Base-by-base conservation (phyloP, 1,284 basidiomycete genomes). In the Sphaerobolus stellatus region DNA sequence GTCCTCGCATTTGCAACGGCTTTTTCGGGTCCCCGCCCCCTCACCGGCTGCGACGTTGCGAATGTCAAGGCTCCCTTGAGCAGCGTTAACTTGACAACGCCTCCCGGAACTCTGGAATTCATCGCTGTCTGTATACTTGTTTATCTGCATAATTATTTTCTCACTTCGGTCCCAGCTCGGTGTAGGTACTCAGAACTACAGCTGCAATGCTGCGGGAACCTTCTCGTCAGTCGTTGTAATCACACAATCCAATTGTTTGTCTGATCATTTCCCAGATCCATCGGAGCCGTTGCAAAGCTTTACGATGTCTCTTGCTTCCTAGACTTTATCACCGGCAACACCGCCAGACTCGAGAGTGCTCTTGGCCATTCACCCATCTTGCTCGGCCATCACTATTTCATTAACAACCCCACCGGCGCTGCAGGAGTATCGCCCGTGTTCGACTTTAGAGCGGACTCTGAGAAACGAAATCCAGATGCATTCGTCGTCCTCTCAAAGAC, bases 271-370 rank as follows among this genome's bases (percentile, higher is more conserved):
- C 18, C 28, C 20, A 73, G 69, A 30, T 66, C 63, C 50, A 58
- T 70, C 36, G 82, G 82, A 16, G 81, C 83, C 18, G 66, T 82
- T 25, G 82, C 80, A 1, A 74, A 78, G 56, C 66, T 87, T 5
- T 79, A 82, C 65, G 84, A 88, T 64, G 71, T 78, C 38, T 80
- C 79, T 2, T 86, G 84, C 71, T 53, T 64, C 14, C 79, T 79
- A 64, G 58, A 68, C 47, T 64, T 65, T 11, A 65, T 81, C 38
- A 11, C 2, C 11, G 18, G 28, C 25, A 13, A n/a, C 49, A 41
- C 41, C 49, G 33, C 16, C 30, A 8, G n/a, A n/a, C 22, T 25
- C 14, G 16, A 14, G 22, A 11, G 4, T 11, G 40, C 18, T 16
- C 59, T 64, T 56, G 36, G 60, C 20, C 7, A 57, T 34, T 64